Percentiles rank a stretch among this genome's conserved stretches.
Evolutionary conservation across 179 eudicot species (phyloP).

Genomic region (Carnegiea gigantea): DNA sequence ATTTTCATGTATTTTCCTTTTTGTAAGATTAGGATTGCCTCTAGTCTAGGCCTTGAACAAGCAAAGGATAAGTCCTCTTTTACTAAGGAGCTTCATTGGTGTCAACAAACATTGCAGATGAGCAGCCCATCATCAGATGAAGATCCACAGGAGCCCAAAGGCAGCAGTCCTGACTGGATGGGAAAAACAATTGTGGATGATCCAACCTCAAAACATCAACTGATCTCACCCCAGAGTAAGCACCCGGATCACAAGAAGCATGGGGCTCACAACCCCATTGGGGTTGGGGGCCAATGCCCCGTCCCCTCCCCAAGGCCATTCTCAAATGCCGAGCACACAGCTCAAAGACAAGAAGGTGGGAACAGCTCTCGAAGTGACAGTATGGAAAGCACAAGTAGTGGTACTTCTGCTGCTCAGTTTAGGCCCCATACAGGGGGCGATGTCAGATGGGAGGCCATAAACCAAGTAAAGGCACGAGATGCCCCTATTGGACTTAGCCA

Average conservation of each 20-base stretch:
- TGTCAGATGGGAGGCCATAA: slow-evolving; percentile 65
- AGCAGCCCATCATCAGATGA: slow-evolving; percentile 38
- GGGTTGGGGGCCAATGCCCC: no score
- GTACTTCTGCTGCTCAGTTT: slow-evolving; percentile 19
- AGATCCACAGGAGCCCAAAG: slow-evolving; percentile 31
- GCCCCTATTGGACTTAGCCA: slow-evolving; percentile 58
- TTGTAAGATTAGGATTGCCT: no score
- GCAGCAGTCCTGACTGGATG: slow-evolving; percentile 22
- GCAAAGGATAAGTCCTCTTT: not conserved
- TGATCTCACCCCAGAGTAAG: slow-evolving; percentile 11
- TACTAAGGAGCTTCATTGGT: not conserved
- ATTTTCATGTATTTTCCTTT: no score
- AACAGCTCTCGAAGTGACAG: slow-evolving; percentile 49
- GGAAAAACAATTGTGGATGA: slow-evolving; percentile 21
- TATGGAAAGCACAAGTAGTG: slow-evolving; percentile 43
- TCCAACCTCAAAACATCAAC: not conserved
- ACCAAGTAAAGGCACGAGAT: slow-evolving; percentile 37
- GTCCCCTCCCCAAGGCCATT: no score
- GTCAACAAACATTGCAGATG: slow-evolving; percentile 27
- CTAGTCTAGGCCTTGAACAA: not conserved
- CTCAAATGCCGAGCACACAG: not conserved
- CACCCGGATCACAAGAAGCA: slow-evolving; percentile 27
- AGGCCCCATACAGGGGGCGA: slow-evolving; percentile 74
- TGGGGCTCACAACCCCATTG: not conserved
- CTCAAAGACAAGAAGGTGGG: slow-evolving; percentile 28